These are phyloP conservation scores for Datura wrightii DNA, from an alignment of 257 asterid species.

Conservation along the genomic window DNA sequence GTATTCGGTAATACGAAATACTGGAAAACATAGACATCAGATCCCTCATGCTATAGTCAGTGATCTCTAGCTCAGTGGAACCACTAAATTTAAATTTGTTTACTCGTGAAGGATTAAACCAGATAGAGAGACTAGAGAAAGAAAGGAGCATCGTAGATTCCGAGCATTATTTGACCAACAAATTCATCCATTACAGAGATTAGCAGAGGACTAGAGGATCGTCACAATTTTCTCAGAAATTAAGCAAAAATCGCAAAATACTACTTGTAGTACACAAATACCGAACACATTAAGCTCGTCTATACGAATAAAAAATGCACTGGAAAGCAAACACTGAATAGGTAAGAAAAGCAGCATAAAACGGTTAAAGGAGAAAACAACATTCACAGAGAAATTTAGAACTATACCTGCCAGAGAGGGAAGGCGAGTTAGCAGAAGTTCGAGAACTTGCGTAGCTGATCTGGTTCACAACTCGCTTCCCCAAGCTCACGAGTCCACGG, in stretches of 20 bases:
- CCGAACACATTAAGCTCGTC: neutral
- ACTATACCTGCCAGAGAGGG: slow-evolving; percentile 44
- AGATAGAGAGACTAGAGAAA: neutral
- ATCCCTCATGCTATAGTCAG: neutral
- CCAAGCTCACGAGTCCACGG: slow-evolving; percentile 53
- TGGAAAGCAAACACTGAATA: neutral
- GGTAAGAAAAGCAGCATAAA: neutral
- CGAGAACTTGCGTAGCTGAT: slow-evolving; percentile 40
- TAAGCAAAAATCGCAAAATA: neutral
- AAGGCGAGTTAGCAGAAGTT: slow-evolving; percentile 31
- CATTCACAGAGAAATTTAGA: neutral
- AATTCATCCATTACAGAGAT: neutral
- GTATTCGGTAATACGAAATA: neutral
- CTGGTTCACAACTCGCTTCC: slow-evolving; percentile 51
- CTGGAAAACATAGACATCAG: neutral
- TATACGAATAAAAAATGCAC: neutral
- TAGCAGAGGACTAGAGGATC: neutral
- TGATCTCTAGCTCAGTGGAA: neutral
- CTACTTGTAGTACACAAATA: neutral
- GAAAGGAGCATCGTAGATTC: neutral
- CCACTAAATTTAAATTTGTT: neutral
- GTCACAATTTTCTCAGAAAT: neutral
- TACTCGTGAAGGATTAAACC: neutral
- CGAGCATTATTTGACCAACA: slow-evolving; percentile 13
- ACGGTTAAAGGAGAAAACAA: neutral